These are phyloP conservation scores for Linnemannia exigua DNA, from an alignment of 192 early-diverging fungal species.

Conservation along the genomic window DNA sequence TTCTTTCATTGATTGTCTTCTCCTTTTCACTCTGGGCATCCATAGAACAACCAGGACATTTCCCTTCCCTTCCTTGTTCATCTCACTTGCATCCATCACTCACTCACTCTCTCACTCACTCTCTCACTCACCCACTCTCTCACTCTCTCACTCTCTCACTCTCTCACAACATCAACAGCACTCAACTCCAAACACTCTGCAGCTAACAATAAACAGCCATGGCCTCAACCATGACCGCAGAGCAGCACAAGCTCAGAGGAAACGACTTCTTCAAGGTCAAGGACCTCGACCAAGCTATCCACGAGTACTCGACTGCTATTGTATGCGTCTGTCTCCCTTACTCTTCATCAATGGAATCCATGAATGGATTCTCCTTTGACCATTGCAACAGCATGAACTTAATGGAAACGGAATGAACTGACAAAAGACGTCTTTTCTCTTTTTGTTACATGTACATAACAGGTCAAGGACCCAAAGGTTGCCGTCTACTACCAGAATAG, in stretches of 20 bases:
- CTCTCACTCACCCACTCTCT: neutral
- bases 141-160: neutral
- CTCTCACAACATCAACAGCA: neutral
- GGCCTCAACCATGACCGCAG: slow-evolving; percentile 52
- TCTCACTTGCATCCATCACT: neutral
- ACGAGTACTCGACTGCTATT: slow-evolving; percentile 83
- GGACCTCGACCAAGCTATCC: slow-evolving; percentile 74
- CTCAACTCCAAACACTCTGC: neutral
- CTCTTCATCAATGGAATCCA: neutral
- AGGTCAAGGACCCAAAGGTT: slow-evolving; percentile 74
- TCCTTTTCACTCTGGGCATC: neutral
- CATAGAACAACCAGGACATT: neutral
- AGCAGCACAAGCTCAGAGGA: slow-evolving; percentile 69
- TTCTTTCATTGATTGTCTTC: neutral
- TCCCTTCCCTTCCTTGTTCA: neutral
- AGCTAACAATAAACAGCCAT: slow-evolving; percentile 8
- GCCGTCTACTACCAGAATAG: slow-evolving; percentile 87
- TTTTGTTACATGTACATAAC: neutral
- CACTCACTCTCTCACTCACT: neutral
- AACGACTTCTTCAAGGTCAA: slow-evolving; percentile 72
- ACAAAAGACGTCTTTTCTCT: neutral
- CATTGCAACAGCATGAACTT: neutral
- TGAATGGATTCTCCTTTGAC: neutral
- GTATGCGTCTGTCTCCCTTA: slow-evolving; percentile 40
- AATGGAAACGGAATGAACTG: neutral